Evolutionary conservation across 1,284 basidiomycete genomes (phyloP).

Genomic region (Austroboletus niveus): DNA sequence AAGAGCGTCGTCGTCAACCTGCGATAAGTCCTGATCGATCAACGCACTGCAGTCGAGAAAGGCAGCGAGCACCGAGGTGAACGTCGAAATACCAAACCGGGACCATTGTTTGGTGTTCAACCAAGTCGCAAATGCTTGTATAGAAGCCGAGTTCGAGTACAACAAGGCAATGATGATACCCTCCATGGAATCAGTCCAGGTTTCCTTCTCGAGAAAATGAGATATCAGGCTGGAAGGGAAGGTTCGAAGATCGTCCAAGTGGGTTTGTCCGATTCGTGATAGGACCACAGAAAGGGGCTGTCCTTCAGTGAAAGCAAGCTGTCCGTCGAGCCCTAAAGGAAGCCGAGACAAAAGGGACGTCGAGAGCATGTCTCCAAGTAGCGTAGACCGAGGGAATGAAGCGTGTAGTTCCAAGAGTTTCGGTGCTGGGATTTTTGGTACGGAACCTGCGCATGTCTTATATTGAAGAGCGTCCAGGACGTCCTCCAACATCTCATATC

Average conservation of each 20-base stretch:
- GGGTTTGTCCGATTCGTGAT: constrained; percentile 27
- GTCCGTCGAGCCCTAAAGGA: constrained; percentile 44
- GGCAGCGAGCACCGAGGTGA: constrained; percentile 17
- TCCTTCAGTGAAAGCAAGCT: constrained; percentile 9
- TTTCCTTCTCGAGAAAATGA: constrained; percentile 36
- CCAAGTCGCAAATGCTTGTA: constrained; percentile 28
- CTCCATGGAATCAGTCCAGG: constrained; percentile 42
- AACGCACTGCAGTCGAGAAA: constrained; percentile 25
- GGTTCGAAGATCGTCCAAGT: constrained; percentile 17
- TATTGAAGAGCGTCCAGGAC: constrained; percentile 22
- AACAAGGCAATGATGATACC: constrained; percentile 41
- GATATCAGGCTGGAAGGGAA: constrained; percentile 27
- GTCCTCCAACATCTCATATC: constrained; percentile 30
- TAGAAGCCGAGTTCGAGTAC: constrained; percentile 35
- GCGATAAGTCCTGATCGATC: constrained; percentile 14
- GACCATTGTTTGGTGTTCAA: constrained; percentile 28
- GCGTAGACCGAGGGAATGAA: constrained; percentile 34
- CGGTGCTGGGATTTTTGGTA: constrained; percentile 27
- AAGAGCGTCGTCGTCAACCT: constrained; percentile 17
- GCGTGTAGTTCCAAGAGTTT: constrained; percentile 36
- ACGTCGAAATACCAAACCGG: not conserved
- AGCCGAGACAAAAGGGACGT: constrained; percentile 39
- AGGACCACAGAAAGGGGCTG: constrained; percentile 18
- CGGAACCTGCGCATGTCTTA: constrained; percentile 12
- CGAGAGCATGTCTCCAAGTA: constrained; percentile 50